Evolutionary conservation across 2,329 filamentous ascomycete genomes (phyloP).

Genomic region (Penicillium sp.): DNA sequence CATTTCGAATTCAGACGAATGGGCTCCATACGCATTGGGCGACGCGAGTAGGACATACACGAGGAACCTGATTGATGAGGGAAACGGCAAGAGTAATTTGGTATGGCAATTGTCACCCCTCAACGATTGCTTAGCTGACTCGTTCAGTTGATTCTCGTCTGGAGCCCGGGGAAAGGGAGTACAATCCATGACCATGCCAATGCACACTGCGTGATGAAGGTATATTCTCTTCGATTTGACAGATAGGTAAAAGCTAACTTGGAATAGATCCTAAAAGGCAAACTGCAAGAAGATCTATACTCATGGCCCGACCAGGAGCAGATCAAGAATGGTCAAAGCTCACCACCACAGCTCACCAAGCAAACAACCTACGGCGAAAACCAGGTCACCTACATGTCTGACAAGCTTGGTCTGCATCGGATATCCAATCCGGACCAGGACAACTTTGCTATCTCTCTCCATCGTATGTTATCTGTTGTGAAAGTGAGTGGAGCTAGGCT

Average conservation of each 20-base stretch:
- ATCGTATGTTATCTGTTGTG: constrained; percentile 51
- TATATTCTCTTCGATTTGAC: constrained; percentile 12
- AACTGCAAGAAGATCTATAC: constrained; percentile 77
- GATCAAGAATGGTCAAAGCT: constrained; percentile 44
- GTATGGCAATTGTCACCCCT: constrained; percentile 43
- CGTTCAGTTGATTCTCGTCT: constrained; percentile 77
- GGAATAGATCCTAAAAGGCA: constrained; percentile 67
- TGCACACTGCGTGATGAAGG: constrained; percentile 88
- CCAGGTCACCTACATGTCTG: constrained; percentile 85
- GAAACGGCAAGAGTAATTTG: constrained; percentile 77
- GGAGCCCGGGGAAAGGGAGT: constrained; percentile 78
- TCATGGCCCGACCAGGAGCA: constrained; percentile 59
- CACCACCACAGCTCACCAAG: constrained; percentile 62
- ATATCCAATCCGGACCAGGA: constrained; percentile 70
- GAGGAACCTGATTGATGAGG: constrained; percentile 83
- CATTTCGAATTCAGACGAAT: constrained; percentile 64
- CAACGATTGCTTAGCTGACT: constrained; percentile 7
- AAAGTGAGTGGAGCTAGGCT: not conserved
- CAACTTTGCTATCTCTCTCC: constrained; percentile 78
- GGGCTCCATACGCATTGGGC: constrained; percentile 71
- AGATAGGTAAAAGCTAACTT: not conserved
- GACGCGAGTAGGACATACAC: constrained; percentile 73
- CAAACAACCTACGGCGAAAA: constrained; percentile 67
- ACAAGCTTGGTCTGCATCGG: constrained; percentile 78
- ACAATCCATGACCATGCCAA: constrained; percentile 87